Conservation (phyloP, 2,329 filamentous ascomycete genomes). For the Zalaria sp. region DNA sequence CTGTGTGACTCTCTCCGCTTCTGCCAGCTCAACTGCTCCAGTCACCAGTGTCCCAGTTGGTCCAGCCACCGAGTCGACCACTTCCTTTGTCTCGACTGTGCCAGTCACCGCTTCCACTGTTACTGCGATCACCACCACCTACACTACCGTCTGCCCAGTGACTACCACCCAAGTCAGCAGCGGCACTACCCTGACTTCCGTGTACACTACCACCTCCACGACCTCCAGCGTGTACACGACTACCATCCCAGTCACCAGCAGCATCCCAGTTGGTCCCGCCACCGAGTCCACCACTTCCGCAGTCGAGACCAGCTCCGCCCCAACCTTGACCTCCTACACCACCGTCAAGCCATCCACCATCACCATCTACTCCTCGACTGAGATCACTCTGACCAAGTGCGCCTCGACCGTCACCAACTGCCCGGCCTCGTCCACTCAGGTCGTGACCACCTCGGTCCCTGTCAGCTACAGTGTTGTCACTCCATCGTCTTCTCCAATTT, state of each 20-base stretch:
- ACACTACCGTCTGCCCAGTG: slow-evolving; percentile 5
- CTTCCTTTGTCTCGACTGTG: neutral
- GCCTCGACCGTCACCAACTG: slow-evolving; percentile 18
- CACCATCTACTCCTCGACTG: slow-evolving; percentile 9
- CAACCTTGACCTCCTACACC: neutral
- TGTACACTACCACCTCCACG: slow-evolving; percentile 1
- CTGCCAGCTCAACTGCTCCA: slow-evolving; percentile 1
- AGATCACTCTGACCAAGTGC: slow-evolving; percentile 23
- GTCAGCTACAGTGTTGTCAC: neutral
- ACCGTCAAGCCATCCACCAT: slow-evolving; percentile 6
- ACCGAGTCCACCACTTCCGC: neutral
- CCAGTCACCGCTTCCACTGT: neutral
- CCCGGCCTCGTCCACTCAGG: slow-evolving; percentile 10
- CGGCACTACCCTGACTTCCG: slow-evolving; percentile 1
- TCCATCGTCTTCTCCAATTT: neutral
- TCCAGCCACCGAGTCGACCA: neutral
- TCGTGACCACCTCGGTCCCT: slow-evolving; percentile 4
- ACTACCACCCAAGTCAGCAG: neutral
- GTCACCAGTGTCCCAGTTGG: neutral
- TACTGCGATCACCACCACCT: slow-evolving; percentile 1
- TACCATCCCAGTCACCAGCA: neutral
- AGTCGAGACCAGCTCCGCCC: neutral
- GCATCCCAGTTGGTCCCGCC: neutral
- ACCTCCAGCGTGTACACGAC: slow-evolving; percentile 1
- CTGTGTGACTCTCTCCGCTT: neutral